Evolutionary conservation across 148 eudicot genomes (phyloP).

Genomic region (Arbutus unedo): DNA sequence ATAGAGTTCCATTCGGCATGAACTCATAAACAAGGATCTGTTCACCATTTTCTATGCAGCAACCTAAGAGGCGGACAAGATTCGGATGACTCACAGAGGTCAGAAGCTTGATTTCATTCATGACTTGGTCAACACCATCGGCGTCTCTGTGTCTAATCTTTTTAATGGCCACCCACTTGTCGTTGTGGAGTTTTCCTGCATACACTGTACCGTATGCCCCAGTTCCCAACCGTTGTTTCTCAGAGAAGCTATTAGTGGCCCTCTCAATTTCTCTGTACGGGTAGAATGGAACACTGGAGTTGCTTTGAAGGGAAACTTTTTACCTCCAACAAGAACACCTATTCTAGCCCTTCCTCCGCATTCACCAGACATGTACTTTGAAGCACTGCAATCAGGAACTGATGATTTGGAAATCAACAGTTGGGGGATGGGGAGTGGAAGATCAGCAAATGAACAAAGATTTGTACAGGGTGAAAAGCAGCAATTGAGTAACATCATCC

Average conservation of each 20-base stretch:
- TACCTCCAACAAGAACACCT: slow-evolving; percentile 78
- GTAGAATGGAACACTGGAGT: slow-evolving; percentile 28
- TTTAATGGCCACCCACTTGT: slow-evolving; percentile 38
- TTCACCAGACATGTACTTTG: slow-evolving; percentile 24
- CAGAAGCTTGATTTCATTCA: slow-evolving; percentile 39
- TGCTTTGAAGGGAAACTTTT: too few relatives aligned
- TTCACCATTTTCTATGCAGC: slow-evolving; percentile 34
- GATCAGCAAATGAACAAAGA: background rate
- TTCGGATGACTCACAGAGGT: slow-evolving; percentile 37
- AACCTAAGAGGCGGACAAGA: slow-evolving; percentile 36
- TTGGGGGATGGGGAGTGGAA: background rate
- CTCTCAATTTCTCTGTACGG: slow-evolving; percentile 34
- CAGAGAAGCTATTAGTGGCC: slow-evolving; percentile 37
- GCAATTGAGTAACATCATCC: background rate
- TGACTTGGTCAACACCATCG: slow-evolving; percentile 25
- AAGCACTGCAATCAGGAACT: slow-evolving; percentile 37
- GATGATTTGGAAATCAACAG: slow-evolving; percentile 20
- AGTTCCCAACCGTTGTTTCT: slow-evolving; percentile 29
- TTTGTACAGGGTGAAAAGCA: background rate
- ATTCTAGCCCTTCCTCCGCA: slow-evolving; percentile 30
- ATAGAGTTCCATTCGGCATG: slow-evolving; percentile 36
- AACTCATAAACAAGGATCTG: slow-evolving; percentile 37
- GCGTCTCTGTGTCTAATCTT: slow-evolving; percentile 27
- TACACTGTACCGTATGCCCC: slow-evolving; percentile 43
- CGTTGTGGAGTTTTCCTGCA: slow-evolving; percentile 32